Percentiles rank a stretch among this genome's conserved stretches.
phyloP scores from a whole-genome alignment of 768 basidiomycete genomes.

The Lyophyllum decastes region DNA sequence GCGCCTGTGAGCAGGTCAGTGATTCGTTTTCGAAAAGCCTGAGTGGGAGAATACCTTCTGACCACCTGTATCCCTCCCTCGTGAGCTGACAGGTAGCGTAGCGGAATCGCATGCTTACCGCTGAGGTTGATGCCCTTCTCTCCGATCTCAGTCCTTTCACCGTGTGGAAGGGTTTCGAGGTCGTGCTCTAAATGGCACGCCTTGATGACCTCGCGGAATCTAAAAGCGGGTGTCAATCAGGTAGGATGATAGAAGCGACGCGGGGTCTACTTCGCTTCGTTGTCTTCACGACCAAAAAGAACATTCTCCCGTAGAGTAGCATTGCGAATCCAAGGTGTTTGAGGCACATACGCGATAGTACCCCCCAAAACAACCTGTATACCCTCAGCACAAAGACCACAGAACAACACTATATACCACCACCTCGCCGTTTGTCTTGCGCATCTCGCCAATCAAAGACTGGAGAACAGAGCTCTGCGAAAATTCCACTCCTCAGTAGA shows the following conservation, averaged over 20 bases:
- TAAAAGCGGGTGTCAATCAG: conserved; percentile 14
- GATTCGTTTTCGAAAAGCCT: background rate
- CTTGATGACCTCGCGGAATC: conserved; percentile 56
- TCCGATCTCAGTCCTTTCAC: conserved; percentile 71
- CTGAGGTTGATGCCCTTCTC: conserved; percentile 77
- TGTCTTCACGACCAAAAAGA: conserved; percentile 66
- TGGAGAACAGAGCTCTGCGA: conserved; percentile 56
- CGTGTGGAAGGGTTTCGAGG: conserved; percentile 68
- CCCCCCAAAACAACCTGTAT: conserved; percentile 53
- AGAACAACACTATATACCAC: conserved; percentile 7
- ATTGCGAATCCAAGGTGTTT: conserved; percentile 66
- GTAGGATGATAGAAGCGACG: background rate
- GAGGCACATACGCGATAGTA: conserved; percentile 58
- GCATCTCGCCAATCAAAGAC: conserved; percentile 69
- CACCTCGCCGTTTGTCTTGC: conserved; percentile 56
- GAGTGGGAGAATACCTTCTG: conserved; percentile 31
- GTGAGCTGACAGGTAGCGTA: background rate
- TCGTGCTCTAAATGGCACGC: conserved; percentile 76
- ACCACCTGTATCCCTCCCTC: conserved; percentile 26
- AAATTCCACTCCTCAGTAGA: background rate
- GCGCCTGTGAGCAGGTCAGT: conserved; percentile 44
- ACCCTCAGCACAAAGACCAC: background rate
- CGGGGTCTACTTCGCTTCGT: conserved; percentile 47
- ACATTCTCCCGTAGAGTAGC: conserved; percentile 76
- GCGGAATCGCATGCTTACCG: conserved; percentile 33